These are phyloP conservation scores for Oryza rufipogon DNA, from an alignment of 176 grass and related monocot genomes.

Conservation along the genomic window DNA sequence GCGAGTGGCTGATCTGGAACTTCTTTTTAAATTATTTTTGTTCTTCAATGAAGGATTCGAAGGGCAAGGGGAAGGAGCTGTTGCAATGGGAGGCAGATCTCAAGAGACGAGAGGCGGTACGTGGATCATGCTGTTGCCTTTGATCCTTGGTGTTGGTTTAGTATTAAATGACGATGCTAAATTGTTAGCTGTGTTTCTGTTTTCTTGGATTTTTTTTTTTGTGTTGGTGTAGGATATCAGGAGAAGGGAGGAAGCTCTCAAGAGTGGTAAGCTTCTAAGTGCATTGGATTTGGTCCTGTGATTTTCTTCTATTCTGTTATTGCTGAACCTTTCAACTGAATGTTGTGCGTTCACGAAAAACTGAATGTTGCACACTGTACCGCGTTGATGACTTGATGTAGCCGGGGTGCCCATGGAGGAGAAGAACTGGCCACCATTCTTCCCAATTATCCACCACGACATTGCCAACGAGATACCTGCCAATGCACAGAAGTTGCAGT, in stretches of 20 bases:
- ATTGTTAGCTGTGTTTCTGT: constrained; percentile 17
- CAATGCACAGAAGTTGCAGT: constrained; percentile 83
- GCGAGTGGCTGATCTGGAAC: neutral
- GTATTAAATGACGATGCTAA: neutral
- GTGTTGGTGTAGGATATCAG: constrained; percentile 65
- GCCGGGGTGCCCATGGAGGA: constrained; percentile 74
- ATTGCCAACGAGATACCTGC: constrained; percentile 89
- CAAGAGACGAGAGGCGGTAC: constrained; percentile 68
- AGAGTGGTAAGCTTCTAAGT: constrained; percentile 47
- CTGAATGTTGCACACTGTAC: neutral
- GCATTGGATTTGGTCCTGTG: constrained; percentile 4
- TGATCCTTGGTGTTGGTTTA: constrained; percentile 17
- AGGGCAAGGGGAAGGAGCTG: constrained; percentile 69
- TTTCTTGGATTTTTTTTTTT: constrained; percentile 32
- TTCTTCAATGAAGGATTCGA: constrained; percentile 53
- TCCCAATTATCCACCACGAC: constrained; percentile 91
- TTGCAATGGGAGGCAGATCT: constrained; percentile 80
- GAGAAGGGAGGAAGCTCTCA: constrained; percentile 74
- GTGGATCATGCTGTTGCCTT: constrained; percentile 15
- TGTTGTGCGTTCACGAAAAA: neutral
- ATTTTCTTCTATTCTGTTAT: neutral
- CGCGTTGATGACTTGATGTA: constrained; percentile 19
- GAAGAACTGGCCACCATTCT: constrained; percentile 90
- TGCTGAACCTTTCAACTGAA: neutral
- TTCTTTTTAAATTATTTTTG: neutral